Evolutionary conservation across 257 asterid genomes (phyloP).

Genomic region (Asclepias syriaca): DNA sequence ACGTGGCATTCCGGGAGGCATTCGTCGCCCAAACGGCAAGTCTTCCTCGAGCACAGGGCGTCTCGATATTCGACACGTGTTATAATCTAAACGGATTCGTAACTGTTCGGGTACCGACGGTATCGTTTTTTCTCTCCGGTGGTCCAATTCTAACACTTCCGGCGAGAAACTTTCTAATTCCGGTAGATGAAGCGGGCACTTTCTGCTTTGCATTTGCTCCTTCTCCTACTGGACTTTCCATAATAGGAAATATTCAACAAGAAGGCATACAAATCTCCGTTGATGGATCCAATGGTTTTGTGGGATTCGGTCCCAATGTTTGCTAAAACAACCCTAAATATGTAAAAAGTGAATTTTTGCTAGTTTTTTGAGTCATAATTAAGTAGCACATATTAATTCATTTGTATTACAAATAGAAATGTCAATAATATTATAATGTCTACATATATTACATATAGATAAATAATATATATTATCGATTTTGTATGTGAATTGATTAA

Average conservation of each 20-base stretch:
- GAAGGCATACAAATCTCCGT: slow-evolving; percentile 83
- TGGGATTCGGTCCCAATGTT: slow-evolving; percentile 89
- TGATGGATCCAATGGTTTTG: slow-evolving; percentile 69
- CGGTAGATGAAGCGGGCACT: slow-evolving; percentile 76
- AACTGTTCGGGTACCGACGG: slow-evolving; percentile 78
- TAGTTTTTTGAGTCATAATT: slow-evolving; percentile 19
- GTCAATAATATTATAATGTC: not conserved
- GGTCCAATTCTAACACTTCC: slow-evolving; percentile 88
- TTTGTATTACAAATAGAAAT: not conserved
- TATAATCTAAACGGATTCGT: slow-evolving; percentile 64
- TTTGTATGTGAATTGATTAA: no score
- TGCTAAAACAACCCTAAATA: no score
- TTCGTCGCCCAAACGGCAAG: slow-evolving; percentile 49
- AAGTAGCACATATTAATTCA: not conserved
- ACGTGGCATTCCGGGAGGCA: slow-evolving; percentile 57
- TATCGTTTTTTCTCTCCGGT: slow-evolving; percentile 62
- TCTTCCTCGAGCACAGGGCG: slow-evolving; percentile 44
- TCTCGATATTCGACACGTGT: slow-evolving; percentile 76
- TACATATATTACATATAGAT: no score
- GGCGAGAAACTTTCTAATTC: slow-evolving; percentile 76
- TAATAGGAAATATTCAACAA: slow-evolving; percentile 86
- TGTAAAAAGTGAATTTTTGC: slow-evolving; percentile 29
- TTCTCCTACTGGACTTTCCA: slow-evolving; percentile 59
- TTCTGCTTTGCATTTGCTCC: slow-evolving; percentile 91
- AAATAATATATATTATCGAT: no score